A percentile compares a stretch with the other conserved stretches of the same genome.
phyloP scores from a whole-genome alignment of 345 rosid species.

The Linum tenue region DNA sequence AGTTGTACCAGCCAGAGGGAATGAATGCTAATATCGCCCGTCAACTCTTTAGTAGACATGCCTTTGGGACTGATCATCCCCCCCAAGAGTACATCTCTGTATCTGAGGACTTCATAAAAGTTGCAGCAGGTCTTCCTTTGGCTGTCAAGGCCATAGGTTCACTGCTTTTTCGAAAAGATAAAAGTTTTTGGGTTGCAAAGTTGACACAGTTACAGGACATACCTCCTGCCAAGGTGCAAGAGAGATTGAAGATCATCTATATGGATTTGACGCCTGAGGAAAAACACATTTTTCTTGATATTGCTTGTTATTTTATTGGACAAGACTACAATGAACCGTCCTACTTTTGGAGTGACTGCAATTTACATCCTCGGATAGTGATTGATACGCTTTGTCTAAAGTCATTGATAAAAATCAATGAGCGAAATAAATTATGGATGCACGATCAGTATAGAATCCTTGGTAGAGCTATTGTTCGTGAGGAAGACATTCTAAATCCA shows the following conservation, averaged over 20 bases:
- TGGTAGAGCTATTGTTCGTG: neutral
- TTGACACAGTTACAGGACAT: neutral
- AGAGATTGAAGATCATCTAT: neutral
- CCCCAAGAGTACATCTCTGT: neutral
- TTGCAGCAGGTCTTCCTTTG: neutral
- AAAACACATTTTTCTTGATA: neutral
- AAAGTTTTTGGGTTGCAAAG: neutral
- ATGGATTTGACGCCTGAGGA: neutral
- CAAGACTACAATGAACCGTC: neutral
- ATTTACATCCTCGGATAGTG: neutral
- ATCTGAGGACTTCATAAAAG: neutral
- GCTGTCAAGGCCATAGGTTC: neutral
- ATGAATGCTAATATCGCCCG: neutral
- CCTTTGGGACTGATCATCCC: neutral
- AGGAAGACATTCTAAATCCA: neutral
- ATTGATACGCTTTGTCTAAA: neutral
- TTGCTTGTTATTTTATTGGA: neutral
- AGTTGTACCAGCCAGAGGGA: neutral
- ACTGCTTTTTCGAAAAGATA: neutral
- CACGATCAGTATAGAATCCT: neutral
- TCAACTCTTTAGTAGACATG: neutral
- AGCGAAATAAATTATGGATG: neutral
- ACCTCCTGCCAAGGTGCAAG: neutral
- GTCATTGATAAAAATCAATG: neutral
- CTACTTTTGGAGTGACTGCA: neutral